Evolutionary conservation across 345 rosid species (phyloP).

Genomic region (Brassica cretica): DNA sequence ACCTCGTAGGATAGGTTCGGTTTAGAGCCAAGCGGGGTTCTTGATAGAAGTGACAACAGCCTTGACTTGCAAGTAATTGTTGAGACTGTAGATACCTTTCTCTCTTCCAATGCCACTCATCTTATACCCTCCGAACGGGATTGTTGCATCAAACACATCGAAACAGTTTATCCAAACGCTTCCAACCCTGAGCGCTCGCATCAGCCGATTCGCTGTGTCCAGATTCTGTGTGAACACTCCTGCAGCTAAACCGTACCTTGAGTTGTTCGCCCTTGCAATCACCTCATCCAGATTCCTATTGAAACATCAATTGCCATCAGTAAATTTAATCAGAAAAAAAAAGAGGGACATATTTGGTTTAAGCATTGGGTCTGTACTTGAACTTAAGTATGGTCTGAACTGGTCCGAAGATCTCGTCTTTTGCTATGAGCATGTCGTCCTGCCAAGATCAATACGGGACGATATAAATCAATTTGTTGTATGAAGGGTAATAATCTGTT

Average conservation of each 20-base stretch:
- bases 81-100: slow-evolving; percentile 78
- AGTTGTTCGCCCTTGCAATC: slow-evolving; percentile 60
- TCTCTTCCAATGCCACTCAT: slow-evolving; percentile 94
- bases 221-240: slow-evolving; percentile 80
- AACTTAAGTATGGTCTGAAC: slow-evolving; percentile 86
- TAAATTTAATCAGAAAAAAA: not conserved
- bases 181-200: slow-evolving; percentile 69
- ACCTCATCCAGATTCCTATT: slow-evolving; percentile 76
- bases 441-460: slow-evolving; percentile 19
- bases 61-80: slow-evolving; percentile 85
- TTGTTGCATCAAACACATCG: slow-evolving; percentile 70
- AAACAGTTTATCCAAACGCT: slow-evolving; percentile 84
- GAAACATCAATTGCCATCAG: slow-evolving; percentile 22
- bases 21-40: slow-evolving; percentile 87
- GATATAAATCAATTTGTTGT: not conserved
- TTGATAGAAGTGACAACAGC: slow-evolving; percentile 82
- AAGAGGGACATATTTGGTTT: slow-evolving; percentile 15
- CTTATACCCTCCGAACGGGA: slow-evolving; percentile 95
- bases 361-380: slow-evolving; percentile 49
- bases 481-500: not conserved
- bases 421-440: slow-evolving; percentile 93
- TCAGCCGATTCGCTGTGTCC: slow-evolving; percentile 72
- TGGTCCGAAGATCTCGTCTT: slow-evolving; percentile 94
- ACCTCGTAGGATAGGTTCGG: not conserved
- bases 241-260: slow-evolving; percentile 76